Percentiles rank a stretch among this genome's conserved stretches.
Conservation (phyloP, 2,329 filamentous ascomycete species). For the Diaporthe capsici region DNA sequence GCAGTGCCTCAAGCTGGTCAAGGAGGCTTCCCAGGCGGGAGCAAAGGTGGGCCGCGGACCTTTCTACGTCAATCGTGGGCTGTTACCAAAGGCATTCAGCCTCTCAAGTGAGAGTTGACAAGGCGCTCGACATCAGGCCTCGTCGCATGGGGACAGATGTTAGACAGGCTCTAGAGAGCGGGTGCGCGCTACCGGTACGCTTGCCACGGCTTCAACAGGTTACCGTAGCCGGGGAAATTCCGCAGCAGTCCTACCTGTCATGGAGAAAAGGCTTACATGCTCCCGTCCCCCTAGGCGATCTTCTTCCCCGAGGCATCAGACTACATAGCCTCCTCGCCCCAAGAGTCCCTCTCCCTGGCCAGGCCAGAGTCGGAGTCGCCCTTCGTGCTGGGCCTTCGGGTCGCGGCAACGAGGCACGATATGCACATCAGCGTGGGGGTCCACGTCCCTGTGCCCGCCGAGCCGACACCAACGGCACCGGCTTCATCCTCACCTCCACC, state of each 20-base stretch:
- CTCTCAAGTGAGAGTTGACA: background rate
- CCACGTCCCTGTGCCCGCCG: constrained; percentile 76
- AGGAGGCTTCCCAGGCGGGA: constrained; percentile 80
- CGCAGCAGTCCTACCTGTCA: background rate
- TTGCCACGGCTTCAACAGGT: background rate
- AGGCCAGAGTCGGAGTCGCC: constrained; percentile 74
- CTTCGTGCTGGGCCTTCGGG: constrained; percentile 83
- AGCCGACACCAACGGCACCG: constrained; percentile 44
- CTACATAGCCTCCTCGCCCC: constrained; percentile 81
- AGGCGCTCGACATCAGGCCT: background rate
- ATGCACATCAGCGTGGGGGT: constrained; percentile 89
- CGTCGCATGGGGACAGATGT: background rate
- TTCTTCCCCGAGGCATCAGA: constrained; percentile 95
- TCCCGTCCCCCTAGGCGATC: constrained; percentile 56
- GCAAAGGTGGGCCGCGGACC: constrained; percentile 73
- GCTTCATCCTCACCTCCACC: constrained; percentile 29
- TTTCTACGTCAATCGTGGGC: background rate
- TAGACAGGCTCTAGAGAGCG: too few relatives aligned
- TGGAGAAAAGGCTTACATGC: background rate
- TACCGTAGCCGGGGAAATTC: background rate
- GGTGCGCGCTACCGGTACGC: too few relatives aligned
- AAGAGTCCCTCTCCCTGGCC: constrained; percentile 79
- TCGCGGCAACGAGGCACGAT: constrained; percentile 72
- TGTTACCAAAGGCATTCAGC: background rate
- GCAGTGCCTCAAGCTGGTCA: constrained; percentile 80